Base-by-base conservation (phyloP, 1,284 basidiomycete species). In the Naganishia albida region DNA sequence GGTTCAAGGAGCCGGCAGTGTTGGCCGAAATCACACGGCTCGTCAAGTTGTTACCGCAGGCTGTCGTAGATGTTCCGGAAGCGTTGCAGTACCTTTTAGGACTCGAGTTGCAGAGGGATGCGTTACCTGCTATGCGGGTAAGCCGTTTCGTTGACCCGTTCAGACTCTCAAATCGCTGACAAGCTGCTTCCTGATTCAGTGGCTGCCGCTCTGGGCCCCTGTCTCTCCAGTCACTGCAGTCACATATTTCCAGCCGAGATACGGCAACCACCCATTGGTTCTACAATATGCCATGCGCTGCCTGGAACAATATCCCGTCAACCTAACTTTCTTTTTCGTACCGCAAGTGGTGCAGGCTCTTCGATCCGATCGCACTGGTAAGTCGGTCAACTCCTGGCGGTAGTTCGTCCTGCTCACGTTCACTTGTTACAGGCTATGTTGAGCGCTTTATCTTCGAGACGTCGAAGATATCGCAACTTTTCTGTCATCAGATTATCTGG, bases 401-500 rank as follows among this genome's bases (percentile, higher is more conserved):
- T 1, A 38, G 7, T n/a, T 25, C 7, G 26, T 12, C 7, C 25
- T 28, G 25, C 30, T 16, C n/a, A 39, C 51, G 59, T 13, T 65
- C 18, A 7, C 7, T 42, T n/a, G 18, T 20, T 20, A 10, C 69
- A 92, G 92, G 93, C 53, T 99, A 99, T 78, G 93, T 99, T 30
- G 87, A 89, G 69, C 86, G 89, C 30, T 99, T 98, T 82, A 93
- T 99, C 73, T 94, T 94, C 71, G 93, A 98, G 80, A 97, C 95
- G 0, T 90, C 94, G 13, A 95, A 93, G 80, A 93, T 99, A 68
- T 98, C 94, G 3, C 95, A 97, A 78, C 80, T 94, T 12, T 99
- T 99, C 83, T 99, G 96, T 75, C 96, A 99, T 78, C 96, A 99
- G 81, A 99, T 99, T 69, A 93, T 99, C 70, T 99, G 96, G 96